Conservation (phyloP, 768 basidiomycete genomes). For the Piloderma croceum region DNA sequence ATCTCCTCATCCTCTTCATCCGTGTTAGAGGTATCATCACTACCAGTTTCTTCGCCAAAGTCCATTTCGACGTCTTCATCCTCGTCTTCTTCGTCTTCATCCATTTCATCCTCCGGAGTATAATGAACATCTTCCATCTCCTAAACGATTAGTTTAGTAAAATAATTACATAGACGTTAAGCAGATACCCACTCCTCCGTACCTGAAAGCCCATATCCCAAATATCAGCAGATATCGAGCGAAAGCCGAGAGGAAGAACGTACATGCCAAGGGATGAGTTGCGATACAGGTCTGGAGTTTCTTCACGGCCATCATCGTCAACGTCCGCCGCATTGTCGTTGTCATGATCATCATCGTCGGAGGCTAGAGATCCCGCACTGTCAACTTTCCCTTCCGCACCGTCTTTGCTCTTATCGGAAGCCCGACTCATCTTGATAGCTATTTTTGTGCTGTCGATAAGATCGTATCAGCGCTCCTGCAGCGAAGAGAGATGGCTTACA, state of each 20-base stretch:
- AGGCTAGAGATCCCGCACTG: slow-evolving; percentile 37
- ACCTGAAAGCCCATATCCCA: slow-evolving; percentile 32
- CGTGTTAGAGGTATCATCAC: slow-evolving; percentile 73
- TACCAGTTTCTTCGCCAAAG: slow-evolving; percentile 76
- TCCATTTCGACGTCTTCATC: slow-evolving; percentile 88
- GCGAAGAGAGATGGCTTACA: slow-evolving; percentile 48
- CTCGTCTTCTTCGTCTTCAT: slow-evolving; percentile 73
- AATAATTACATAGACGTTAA: slow-evolving; percentile 1
- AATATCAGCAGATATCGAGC: neutral
- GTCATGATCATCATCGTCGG: slow-evolving; percentile 47
- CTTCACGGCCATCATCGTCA: slow-evolving; percentile 56
- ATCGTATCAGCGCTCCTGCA: slow-evolving; percentile 8
- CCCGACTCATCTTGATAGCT: slow-evolving; percentile 96
- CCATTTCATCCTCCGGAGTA: slow-evolving; percentile 62
- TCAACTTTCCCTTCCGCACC: slow-evolving; percentile 38
- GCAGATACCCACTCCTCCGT: slow-evolving; percentile 64
- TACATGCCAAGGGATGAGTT: slow-evolving; percentile 95
- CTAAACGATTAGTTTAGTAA: slow-evolving; percentile 31
- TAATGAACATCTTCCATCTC: slow-evolving; percentile 83
- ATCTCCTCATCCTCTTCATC: slow-evolving; percentile 67
- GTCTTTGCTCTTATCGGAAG: slow-evolving; percentile 62
- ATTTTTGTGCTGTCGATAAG: slow-evolving; percentile 68
- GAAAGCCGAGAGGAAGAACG: slow-evolving; percentile 20
- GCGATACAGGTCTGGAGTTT: slow-evolving; percentile 90
- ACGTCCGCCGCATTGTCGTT: slow-evolving; percentile 56